phyloP scores from a whole-genome alignment of 257 asterid genomes.

The Solanum sparsipilum region DNA sequence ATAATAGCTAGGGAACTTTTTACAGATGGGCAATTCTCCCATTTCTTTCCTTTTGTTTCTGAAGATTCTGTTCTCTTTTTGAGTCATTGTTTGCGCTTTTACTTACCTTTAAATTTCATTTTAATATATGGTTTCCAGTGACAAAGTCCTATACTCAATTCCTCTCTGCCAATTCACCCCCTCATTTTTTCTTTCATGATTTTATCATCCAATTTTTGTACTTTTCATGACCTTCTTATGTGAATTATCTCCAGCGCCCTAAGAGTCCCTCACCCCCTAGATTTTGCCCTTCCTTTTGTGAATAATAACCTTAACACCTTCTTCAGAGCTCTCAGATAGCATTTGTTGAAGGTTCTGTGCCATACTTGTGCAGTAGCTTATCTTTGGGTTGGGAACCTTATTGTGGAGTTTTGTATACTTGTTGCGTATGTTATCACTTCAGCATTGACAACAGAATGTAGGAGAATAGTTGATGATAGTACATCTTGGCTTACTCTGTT shows the following conservation, averaged over 20 bases:
- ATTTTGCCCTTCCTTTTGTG: neutral
- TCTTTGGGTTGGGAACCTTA: neutral
- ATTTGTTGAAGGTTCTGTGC: neutral
- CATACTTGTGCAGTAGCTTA: neutral
- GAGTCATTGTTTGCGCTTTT: neutral
- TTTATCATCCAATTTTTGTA: neutral
- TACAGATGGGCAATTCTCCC: neutral
- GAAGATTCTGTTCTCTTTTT: neutral
- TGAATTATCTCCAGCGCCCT: neutral
- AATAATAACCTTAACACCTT: neutral
- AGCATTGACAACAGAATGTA: neutral
- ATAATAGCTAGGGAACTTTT: neutral
- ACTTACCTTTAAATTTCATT: neutral
- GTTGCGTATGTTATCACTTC: neutral
- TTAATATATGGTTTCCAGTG: neutral
- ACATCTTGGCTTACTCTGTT: neutral
- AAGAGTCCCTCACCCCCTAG: neutral
- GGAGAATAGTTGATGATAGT: neutral
- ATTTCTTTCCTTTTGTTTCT: neutral
- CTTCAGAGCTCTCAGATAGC: neutral
- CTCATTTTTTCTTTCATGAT: neutral
- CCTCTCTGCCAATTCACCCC: neutral
- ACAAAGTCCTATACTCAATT: neutral
- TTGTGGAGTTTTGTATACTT: neutral
- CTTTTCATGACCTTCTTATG: neutral